Percentiles rank a stretch among this genome's conserved stretches.
Conservation (phyloP, 1,139 yeast genomes). For the Zygosaccharomyces sapae region DNA sequence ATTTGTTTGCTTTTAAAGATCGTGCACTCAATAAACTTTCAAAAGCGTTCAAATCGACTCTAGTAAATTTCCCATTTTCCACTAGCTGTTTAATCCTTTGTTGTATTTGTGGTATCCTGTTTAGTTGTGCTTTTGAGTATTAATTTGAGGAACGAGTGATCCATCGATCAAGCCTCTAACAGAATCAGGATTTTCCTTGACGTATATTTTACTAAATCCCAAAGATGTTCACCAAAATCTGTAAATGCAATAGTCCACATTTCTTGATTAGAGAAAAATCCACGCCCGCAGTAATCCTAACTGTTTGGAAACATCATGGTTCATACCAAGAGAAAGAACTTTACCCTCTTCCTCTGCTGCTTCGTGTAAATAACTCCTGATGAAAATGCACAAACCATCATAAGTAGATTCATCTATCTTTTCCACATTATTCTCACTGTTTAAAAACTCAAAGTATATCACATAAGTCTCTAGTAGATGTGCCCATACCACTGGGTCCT, state of each 20-base stretch:
- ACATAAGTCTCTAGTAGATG: conserved; percentile 64
- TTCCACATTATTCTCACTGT: conserved; percentile 32
- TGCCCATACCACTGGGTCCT: conserved; percentile 79
- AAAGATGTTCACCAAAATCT: conserved; percentile 55
- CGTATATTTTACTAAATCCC: conserved; percentile 61
- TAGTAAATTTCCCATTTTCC: conserved; percentile 44
- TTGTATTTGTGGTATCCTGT: conserved; percentile 30
- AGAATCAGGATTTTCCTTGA: conserved; percentile 42
- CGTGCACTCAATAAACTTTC: conserved; percentile 40
- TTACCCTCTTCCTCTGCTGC: conserved; percentile 55
- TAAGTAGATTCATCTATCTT: conserved; percentile 50
- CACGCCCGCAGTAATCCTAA: conserved; percentile 46
- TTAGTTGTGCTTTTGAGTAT: conserved; percentile 31
- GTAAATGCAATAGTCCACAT: conserved; percentile 53
- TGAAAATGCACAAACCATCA: conserved; percentile 55
- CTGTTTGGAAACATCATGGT: conserved; percentile 59
- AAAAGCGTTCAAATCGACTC: conserved; percentile 44
- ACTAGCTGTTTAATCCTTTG: conserved; percentile 43
- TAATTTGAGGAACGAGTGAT: conserved; percentile 30
- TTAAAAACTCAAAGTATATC: conserved; percentile 45
- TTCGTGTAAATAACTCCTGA: conserved; percentile 55
- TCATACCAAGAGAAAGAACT: conserved; percentile 64
- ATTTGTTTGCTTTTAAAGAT: conserved; percentile 28
- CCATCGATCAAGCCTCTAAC: conserved; percentile 56
- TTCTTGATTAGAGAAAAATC: conserved; percentile 50